phyloP scores from a whole-genome alignment of 2,329 filamentous ascomycete genomes.

The Diaporthe aspalathi region DNA sequence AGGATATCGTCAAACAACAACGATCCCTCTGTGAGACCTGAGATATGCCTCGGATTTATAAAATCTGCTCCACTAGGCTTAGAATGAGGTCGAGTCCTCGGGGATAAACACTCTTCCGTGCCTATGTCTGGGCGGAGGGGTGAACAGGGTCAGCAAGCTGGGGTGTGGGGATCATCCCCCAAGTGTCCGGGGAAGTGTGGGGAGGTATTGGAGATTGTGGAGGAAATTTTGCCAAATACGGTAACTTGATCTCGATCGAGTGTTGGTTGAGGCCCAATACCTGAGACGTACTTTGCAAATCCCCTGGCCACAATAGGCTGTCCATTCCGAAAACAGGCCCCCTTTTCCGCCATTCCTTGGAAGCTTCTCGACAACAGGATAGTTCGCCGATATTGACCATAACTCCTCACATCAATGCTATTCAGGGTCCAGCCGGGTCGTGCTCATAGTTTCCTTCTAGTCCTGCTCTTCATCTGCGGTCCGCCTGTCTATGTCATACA shows the following conservation, averaged over 20 bases:
- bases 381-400: slow-evolving; percentile 10
- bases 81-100: background rate
- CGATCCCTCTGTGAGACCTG: background rate
- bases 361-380: background rate
- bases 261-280: background rate
- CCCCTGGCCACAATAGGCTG: slow-evolving; percentile 12
- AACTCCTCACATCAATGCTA: background rate
- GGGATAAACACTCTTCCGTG: background rate
- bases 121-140: background rate
- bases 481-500: no score
- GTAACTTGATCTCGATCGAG: slow-evolving; percentile 13
- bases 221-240: background rate
- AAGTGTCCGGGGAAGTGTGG: slow-evolving; percentile 23
- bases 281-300: slow-evolving; percentile 19
- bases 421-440: background rate
- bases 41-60: slow-evolving; percentile 2
- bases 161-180: background rate
- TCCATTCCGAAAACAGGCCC: slow-evolving; percentile 7
- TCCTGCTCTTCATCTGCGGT: background rate
- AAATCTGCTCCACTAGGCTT: background rate
- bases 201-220: background rate
- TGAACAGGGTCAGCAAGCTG: background rate
- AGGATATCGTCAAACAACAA: background rate
- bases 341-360: slow-evolving; percentile 9
- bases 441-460: background rate